phyloP scores from a whole-genome alignment of 2,329 filamentous ascomycete species.

The Claviceps pazoutovae region DNA sequence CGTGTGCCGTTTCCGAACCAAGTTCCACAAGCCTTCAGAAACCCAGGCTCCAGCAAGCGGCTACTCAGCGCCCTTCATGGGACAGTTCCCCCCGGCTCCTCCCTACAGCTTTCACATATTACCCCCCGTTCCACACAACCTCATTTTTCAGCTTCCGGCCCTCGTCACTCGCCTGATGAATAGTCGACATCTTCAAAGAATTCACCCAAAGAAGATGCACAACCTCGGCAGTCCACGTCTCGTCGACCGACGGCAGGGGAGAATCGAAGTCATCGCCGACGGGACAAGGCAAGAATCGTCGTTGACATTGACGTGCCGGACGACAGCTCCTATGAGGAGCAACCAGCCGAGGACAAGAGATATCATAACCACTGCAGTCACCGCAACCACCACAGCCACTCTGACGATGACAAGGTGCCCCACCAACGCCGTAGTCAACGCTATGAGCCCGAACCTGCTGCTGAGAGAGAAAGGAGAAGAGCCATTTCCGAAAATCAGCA shows the following conservation, averaged over 20 bases:
- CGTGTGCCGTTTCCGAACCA: no score
- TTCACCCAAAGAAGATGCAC: no score
- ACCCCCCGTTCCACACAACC: constrained; percentile 7
- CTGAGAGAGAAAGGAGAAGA: constrained; percentile 12
- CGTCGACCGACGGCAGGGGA: constrained; percentile 16
- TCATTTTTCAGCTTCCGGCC: no score
- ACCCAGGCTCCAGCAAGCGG: no score
- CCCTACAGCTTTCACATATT: constrained; percentile 18
- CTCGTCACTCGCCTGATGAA: no score
- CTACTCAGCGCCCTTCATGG: no score
- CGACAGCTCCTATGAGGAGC: no score
- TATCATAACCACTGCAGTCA: constrained; percentile 16
- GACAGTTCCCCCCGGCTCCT: constrained; percentile 25
- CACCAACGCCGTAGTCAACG: no score
- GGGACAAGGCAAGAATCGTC: constrained; percentile 11
- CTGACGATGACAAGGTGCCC: constrained; percentile 8
- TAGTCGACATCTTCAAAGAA: no score
- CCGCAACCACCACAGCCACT: constrained; percentile 17
- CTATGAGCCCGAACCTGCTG: no score
- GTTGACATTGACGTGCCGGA: constrained; percentile 19
- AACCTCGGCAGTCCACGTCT: constrained; percentile 6
- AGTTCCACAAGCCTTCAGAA: no score
- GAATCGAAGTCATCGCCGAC: constrained; percentile 17
- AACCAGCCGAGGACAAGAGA: no score
- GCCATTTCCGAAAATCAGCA: constrained; percentile 9